These are phyloP conservation scores for Penicillium atrosanguineum DNA, from an alignment of 495 filamentous ascomycete species.

Conservation along the genomic window DNA sequence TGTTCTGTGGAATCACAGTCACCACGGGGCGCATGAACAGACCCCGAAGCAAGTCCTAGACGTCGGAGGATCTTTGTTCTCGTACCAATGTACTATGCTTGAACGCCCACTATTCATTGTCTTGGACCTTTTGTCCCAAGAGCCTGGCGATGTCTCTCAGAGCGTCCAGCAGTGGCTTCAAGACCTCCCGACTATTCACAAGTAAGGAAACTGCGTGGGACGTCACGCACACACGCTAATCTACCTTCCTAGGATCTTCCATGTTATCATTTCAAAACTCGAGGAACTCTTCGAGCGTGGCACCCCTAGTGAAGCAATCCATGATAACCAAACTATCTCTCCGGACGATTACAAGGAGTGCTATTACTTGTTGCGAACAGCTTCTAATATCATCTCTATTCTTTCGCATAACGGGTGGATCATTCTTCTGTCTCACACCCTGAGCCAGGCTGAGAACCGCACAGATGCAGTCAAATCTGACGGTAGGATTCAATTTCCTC, in stretches of 20 bases:
- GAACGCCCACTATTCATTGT: constrained; percentile 79
- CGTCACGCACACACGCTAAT: constrained; percentile 9
- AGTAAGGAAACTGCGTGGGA: constrained; percentile 22
- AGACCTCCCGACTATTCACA: constrained; percentile 55
- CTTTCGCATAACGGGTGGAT: constrained; percentile 46
- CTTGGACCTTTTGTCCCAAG: constrained; percentile 74
- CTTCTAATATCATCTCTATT: constrained; percentile 64
- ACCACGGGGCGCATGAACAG: constrained; percentile 59
- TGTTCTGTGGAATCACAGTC: constrained; percentile 76
- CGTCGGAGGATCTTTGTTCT: constrained; percentile 29
- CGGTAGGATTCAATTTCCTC: constrained; percentile 22
- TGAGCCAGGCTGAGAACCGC: constrained; percentile 31
- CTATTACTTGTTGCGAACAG: constrained; percentile 72
- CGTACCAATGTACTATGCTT: constrained; percentile 60
- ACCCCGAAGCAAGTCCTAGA: constrained; percentile 50
- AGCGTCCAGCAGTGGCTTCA: constrained; percentile 81
- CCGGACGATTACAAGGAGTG: constrained; percentile 70
- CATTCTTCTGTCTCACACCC: constrained; percentile 35
- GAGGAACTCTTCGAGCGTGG: constrained; percentile 35
- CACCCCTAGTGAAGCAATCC: constrained; percentile 10
- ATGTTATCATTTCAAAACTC: constrained; percentile 38
- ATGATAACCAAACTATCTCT: constrained; percentile 23
- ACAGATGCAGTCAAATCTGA: constrained; percentile 27
- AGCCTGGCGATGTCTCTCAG: constrained; percentile 69
- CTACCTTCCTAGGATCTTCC: constrained; percentile 32